Evolutionary conservation across 768 basidiomycete genomes (phyloP).

Genomic region (Austroboletus festivus): DNA sequence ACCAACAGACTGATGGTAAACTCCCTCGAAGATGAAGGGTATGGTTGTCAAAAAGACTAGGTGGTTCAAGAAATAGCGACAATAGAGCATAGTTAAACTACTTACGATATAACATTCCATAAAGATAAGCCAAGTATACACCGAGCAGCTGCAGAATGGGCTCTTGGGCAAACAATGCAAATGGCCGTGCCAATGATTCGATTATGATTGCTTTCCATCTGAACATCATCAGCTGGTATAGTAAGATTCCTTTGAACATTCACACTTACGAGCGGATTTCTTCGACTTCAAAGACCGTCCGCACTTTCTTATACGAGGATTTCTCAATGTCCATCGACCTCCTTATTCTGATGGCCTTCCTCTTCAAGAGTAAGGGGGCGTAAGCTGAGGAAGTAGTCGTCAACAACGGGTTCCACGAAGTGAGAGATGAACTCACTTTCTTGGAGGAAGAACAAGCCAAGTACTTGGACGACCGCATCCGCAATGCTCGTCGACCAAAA

Average conservation of each 20-base stretch:
- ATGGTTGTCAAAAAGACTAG: conserved; percentile 68
- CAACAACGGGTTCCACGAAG: conserved; percentile 9
- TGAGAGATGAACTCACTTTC: conserved; percentile 48
- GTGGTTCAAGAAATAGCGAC: not conserved
- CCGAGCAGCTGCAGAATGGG: conserved; percentile 70
- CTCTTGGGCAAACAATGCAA: conserved; percentile 56
- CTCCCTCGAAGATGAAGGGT: conserved; percentile 51
- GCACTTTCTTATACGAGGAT: conserved; percentile 34
- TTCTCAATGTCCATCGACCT: conserved; percentile 49
- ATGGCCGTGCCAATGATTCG: conserved; percentile 62
- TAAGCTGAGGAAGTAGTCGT: conserved; percentile 20
- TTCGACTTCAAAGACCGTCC: conserved; percentile 46
- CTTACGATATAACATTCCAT: conserved; percentile 58
- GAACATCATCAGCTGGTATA: not conserved
- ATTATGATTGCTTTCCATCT: conserved; percentile 54
- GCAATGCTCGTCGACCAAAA: conserved; percentile 68
- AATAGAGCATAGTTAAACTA: not conserved
- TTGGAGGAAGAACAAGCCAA: conserved; percentile 54
- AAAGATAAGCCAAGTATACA: conserved; percentile 67
- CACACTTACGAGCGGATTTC: conserved; percentile 43
- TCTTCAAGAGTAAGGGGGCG: conserved; percentile 37
- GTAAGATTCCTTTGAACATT: not conserved
- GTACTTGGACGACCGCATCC: conserved; percentile 49
- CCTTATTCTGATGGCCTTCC: conserved; percentile 48
- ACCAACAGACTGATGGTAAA: conserved; percentile 54